Conservation (phyloP, 345 rosid species). For the Rhizophora apiculata region DNA sequence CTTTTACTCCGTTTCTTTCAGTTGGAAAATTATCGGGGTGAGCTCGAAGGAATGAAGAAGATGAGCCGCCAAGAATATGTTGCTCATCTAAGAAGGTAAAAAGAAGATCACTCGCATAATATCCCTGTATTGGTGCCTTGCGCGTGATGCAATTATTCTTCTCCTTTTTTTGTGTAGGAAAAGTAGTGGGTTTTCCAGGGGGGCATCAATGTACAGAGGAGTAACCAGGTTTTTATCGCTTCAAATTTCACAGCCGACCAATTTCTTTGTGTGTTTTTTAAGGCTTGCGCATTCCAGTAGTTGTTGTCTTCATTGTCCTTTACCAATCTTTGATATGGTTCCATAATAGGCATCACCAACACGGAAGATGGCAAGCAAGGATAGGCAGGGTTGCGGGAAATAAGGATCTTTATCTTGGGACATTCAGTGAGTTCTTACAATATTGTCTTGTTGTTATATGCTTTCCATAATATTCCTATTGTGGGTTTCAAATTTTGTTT, state of each 20-base stretch:
- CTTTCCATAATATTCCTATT: slow-evolving; percentile 10
- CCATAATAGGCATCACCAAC: slow-evolving; percentile 64
- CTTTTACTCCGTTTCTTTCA: slow-evolving; percentile 17
- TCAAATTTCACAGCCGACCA: neutral
- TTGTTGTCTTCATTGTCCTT: neutral
- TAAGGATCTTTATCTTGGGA: slow-evolving; percentile 87
- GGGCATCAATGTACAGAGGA: slow-evolving; percentile 85
- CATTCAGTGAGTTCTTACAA: slow-evolving; percentile 52
- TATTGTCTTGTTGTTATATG: neutral
- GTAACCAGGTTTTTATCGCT: slow-evolving; percentile 67
- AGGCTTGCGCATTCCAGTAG: neutral
- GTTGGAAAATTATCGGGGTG: slow-evolving; percentile 60
- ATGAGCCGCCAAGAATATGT: slow-evolving; percentile 82
- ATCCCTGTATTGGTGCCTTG: neutral
- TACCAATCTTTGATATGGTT: neutral
- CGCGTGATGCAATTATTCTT: neutral
- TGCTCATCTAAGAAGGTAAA: slow-evolving; percentile 68
- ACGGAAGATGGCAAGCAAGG: slow-evolving; percentile 90
- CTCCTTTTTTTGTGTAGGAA: slow-evolving; percentile 39
- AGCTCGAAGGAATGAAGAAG: slow-evolving; percentile 71
- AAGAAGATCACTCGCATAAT: neutral
- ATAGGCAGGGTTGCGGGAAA: slow-evolving; percentile 86
- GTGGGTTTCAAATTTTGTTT: slow-evolving; percentile 13
- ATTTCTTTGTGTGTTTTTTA: neutral
- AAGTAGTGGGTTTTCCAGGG: slow-evolving; percentile 82